phyloP scores from a whole-genome alignment of 257 asterid species.

The Solanum arcanum region DNA sequence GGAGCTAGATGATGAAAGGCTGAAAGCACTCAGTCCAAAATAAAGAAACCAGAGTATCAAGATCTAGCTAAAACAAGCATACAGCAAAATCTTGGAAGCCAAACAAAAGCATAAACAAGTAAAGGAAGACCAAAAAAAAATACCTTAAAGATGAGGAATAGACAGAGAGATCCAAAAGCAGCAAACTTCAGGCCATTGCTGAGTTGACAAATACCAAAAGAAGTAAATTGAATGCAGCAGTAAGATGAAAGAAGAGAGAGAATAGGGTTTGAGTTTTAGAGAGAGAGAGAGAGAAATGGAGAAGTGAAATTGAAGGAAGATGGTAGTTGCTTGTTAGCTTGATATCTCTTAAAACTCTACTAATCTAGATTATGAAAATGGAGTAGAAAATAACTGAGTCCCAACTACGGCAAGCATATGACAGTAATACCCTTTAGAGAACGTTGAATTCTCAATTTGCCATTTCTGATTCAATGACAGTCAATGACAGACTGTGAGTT shows the following conservation, averaged over 20 bases:
- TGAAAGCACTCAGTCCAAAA: not conserved
- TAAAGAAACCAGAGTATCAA: not conserved
- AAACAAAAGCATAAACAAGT: not conserved
- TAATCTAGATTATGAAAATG: not conserved
- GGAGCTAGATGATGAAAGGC: not conserved
- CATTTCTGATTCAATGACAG: not conserved
- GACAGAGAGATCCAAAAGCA: not conserved
- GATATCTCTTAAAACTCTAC: not conserved
- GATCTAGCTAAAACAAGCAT: not conserved
- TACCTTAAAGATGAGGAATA: not conserved
- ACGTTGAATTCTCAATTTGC: not conserved
- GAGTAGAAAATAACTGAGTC: not conserved
- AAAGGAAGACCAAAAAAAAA: not conserved
- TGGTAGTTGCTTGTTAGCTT: not conserved
- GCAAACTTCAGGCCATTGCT: not conserved
- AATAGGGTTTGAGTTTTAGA: not conserved
- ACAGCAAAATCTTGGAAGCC: not conserved
- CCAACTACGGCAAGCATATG: not conserved
- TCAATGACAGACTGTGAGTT: not conserved
- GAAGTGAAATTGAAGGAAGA: not conserved
- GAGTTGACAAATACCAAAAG: not conserved
- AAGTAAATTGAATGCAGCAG: not conserved
- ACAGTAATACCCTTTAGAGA: not conserved
- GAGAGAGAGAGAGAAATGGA: not conserved
- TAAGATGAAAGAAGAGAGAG: not conserved